phyloP scores from a whole-genome alignment of 805 yeast genomes.

The Candida mattraensis region DNA sequence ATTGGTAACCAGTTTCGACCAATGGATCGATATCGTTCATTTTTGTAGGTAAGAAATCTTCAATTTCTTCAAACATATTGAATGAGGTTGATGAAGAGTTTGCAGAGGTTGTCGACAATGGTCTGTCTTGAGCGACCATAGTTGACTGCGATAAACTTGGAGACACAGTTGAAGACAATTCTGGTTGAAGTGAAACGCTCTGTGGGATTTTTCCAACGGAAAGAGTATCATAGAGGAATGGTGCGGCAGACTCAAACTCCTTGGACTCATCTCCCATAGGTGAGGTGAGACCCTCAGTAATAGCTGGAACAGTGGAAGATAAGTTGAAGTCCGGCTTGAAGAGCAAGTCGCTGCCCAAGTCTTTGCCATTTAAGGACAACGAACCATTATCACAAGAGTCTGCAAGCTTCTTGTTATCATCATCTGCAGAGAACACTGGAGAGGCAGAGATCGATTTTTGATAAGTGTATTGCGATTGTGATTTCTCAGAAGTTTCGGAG shows the following conservation, averaged over 20 bases:
- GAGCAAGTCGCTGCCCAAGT: no score
- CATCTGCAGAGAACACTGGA: neutral
- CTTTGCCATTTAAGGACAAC: no score
- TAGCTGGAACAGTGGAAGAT: conserved; percentile 1
- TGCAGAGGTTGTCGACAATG: conserved; percentile 3
- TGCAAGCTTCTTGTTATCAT: no score
- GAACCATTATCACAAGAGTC: no score
- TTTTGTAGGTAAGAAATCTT: conserved; percentile 9
- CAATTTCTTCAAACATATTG: conserved; percentile 18
- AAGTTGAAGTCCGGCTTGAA: conserved; percentile 9
- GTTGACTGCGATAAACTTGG: conserved; percentile 4
- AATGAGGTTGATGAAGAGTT: conserved; percentile 12
- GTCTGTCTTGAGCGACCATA: no score
- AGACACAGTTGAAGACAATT: conserved; percentile 2
- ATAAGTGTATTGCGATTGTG: neutral
- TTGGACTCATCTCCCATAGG: conserved; percentile 9
- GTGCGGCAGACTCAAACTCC: conserved; percentile 13
- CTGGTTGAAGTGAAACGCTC: conserved; percentile 1
- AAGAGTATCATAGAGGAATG: conserved; percentile 12
- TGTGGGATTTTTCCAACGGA: no score
- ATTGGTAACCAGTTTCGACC: conserved; percentile 11
- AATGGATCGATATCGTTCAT: conserved; percentile 2
- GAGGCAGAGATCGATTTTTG: no score
- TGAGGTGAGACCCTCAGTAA: conserved; percentile 10
- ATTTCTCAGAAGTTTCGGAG: conserved; percentile 5